Base-by-base conservation (phyloP, 805 yeast species). In the Lipomyces orientalis region DNA sequence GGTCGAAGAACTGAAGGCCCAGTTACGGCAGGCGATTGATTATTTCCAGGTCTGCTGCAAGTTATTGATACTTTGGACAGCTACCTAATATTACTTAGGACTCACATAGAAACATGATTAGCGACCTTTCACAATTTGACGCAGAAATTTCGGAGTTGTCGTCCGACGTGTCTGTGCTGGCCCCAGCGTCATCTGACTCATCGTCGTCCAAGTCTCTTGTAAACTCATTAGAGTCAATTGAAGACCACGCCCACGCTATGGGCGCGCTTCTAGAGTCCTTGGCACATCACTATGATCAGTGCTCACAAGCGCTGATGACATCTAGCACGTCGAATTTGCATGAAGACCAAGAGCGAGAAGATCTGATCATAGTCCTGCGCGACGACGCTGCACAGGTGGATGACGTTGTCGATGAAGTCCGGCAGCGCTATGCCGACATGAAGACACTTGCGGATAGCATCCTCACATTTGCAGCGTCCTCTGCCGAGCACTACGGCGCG, bases 211-310 rank as follows among this genome's bases (percentile, higher is more conserved):
- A 31, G 22, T 12, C 56, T 54, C 10, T 61, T 54, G 49, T 56
- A 34, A 16, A 66, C 69, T 33, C 57, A n/a, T 64, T 72, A 51
- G 67, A 71, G 8, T 39, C 67, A 1, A 65, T 76, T 5, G 79
- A 79, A n/a, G 72, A 65, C 2, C 74, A 75, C 63, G 97, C 91
- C 63, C 82, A 83, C 66, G 95, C 90, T 62, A 82, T 91, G 77
- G 96, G 91, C 0, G 82, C 84, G 1, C 80, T 89, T 19, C 79
- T 93, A 43, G 88, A 87, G 64, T 86, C 93, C 73, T 80, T 93
- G 58, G 89, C 97, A 10, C 86, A 86, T 63, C 97, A 93, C 78
- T 91, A 88, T 73, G 97, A 93, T 76, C 92, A 90, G 75, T 90
- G 97, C 72, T 73, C 79, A 12, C 79, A 84, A 68, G 90, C 86